These are phyloP conservation scores for Persicaria maculosa DNA, from an alignment of 148 eudicot species.

Conservation along the genomic window DNA sequence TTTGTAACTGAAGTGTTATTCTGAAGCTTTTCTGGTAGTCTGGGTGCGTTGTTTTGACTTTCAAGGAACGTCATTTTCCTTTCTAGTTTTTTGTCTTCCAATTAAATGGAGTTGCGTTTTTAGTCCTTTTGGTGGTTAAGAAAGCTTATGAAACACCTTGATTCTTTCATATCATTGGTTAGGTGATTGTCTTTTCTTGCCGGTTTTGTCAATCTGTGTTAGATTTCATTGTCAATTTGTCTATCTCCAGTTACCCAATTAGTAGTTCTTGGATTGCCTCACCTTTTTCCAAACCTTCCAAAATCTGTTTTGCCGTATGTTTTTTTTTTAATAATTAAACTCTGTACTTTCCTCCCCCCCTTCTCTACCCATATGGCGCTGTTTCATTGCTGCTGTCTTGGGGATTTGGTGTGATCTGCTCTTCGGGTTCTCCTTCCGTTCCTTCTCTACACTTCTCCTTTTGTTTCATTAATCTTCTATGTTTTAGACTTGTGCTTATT, in stretches of 20 bases:
- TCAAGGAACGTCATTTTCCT: background rate
- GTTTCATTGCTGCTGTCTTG: too few species aligned
- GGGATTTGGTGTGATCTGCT: too few species aligned
- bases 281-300: too few species aligned
- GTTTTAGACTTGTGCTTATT: too few species aligned
- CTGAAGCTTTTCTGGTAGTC: background rate
- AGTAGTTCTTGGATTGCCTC: too few species aligned
- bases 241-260: background rate
- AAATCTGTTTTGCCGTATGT: too few species aligned
- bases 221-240: background rate
- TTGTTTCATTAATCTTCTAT: too few species aligned
- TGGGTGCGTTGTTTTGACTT: background rate
- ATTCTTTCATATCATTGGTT: background rate
- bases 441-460: too few species aligned
- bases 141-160: background rate
- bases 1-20: background rate
- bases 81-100: background rate
- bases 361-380: too few species aligned
- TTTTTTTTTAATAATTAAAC: too few species aligned
- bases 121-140: background rate
- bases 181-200: background rate
- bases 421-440: too few species aligned
- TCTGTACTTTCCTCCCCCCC: too few species aligned
- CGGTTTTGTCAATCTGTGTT: background rate
- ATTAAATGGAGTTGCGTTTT: background rate